Base-by-base conservation (phyloP, 2,329 filamentous ascomycete species). In the Atkinsonella texensis region DNA sequence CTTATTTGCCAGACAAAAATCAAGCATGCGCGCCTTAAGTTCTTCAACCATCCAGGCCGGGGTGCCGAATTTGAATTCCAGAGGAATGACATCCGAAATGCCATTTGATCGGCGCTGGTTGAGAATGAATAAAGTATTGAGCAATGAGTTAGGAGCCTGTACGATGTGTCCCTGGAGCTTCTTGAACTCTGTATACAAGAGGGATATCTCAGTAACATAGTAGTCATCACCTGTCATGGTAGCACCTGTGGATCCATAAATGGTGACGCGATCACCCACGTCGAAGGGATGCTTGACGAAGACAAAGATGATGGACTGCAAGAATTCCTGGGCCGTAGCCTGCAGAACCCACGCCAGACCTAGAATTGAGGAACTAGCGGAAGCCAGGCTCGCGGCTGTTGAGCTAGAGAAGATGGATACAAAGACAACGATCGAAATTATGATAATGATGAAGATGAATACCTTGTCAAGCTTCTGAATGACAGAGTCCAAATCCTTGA, bases 271-370 rank as follows among this genome's bases (percentile, higher is more conserved):
- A 65, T 97, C 91, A 50, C 91, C 91, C 4, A 96, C 90, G 66
- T 97, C 91, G 60, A 96, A 97, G 0, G 91, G 91, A 65, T 97
- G 91, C 72, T 96, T 96, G 69, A 96, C 84, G 60, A 96, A 95
- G 58, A 96, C 90, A 63, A 96, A 96, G 59, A 96, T 87, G 63
- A 91, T 81, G 10, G 89, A 95, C 69, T 95, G 89, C 2, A 96
- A 74, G 59, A 97, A 95, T 63, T 97, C 91, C 63, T 95, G 89
- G 0, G 91, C 91, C 0, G 91, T 96, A 0, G 87, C 86, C 54
- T 89, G 88, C 59, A 97, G 88, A 51, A 96, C 75, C 91, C 91
- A 97, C 0, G 89, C 90, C 1, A 96, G 74, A 52, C 89, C 91
- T 7, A 97, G 76, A n/a, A 96, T 76, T 3, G 86, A 81, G 1